Evolutionary conservation across 306 rosid species (phyloP).

Genomic region (Ochetophila trinervis): DNA sequence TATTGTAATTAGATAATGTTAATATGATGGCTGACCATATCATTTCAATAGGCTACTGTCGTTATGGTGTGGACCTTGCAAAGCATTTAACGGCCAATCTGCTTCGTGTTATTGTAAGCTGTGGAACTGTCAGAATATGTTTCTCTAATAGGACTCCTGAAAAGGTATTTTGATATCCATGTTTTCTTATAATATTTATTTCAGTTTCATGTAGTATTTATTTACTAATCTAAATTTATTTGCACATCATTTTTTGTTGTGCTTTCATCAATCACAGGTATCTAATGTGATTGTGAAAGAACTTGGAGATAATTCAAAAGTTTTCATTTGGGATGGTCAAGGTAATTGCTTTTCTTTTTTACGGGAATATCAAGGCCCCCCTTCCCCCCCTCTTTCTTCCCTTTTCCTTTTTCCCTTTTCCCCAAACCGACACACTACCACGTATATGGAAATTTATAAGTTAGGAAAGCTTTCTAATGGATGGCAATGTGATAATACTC

Average conservation of each 20-base stretch:
- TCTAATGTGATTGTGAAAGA: constrained; percentile 54
- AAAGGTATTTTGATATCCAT: constrained; percentile 46
- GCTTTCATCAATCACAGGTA: constrained; percentile 52
- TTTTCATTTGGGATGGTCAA: constrained; percentile 78
- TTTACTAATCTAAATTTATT: not conserved
- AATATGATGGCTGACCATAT: not conserved
- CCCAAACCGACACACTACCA: no score
- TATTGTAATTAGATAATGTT: not conserved
- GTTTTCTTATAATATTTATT: constrained; percentile 7
- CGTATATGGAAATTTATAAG: not conserved
- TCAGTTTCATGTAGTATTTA: constrained; percentile 1
- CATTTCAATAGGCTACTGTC: constrained; percentile 62
- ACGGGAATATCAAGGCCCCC: not conserved
- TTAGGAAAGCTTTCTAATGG: not conserved
- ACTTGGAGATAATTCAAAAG: constrained; percentile 76
- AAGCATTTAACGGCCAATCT: constrained; percentile 65
- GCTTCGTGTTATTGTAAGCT: constrained; percentile 63
- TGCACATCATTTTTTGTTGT: constrained; percentile 8
- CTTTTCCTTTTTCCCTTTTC: no score
- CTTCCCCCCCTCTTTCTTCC: not conserved
- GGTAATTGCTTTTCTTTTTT: constrained; percentile 39
- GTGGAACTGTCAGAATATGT: constrained; percentile 92
- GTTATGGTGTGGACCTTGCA: constrained; percentile 82
- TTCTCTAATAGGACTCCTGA: constrained; percentile 81
- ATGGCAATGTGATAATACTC: constrained; percentile 23